Conservation (phyloP, 192 early-diverging fungal genomes). For the Backusella macrospora region DNA sequence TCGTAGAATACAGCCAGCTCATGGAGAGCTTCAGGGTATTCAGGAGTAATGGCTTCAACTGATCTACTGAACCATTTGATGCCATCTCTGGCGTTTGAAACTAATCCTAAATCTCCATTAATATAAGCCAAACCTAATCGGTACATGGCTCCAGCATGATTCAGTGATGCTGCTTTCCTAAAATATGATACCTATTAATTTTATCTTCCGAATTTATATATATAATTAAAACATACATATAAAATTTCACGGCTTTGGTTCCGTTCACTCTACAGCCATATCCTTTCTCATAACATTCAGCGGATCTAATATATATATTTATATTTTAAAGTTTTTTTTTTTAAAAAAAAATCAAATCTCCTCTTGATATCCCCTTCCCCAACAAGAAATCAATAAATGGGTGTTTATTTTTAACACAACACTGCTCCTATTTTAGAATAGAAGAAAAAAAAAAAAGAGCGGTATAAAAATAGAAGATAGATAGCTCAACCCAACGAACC, state of each 20-base stretch:
- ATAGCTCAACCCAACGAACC: background rate
- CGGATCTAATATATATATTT: too few species aligned
- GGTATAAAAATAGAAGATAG: too few species aligned
- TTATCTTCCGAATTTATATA: background rate
- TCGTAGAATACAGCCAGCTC: constrained; percentile 58
- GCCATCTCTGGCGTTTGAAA: constrained; percentile 55
- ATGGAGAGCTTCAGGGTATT: constrained; percentile 62
- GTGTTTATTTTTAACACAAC: constrained; percentile 1
- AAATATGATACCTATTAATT: constrained; percentile 3
- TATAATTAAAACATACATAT: constrained; percentile 46
- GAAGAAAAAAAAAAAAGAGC: background rate
- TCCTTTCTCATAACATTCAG: constrained; percentile 62
- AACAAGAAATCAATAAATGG: background rate
- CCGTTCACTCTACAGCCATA: constrained; percentile 56
- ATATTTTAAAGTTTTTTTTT: too few species aligned
- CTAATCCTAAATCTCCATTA: constrained; percentile 59
- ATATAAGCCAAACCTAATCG: constrained; percentile 61
- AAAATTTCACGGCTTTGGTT: constrained; percentile 64
- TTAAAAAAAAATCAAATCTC: background rate
- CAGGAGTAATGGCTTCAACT: constrained; percentile 54
- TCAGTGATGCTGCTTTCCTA: constrained; percentile 67
- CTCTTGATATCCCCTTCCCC: background rate
- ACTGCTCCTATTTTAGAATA: background rate
- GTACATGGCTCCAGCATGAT: constrained; percentile 70
- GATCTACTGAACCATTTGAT: constrained; percentile 63